Conservation (phyloP, 805 yeast genomes). For the Clavispora asparagi region DNA sequence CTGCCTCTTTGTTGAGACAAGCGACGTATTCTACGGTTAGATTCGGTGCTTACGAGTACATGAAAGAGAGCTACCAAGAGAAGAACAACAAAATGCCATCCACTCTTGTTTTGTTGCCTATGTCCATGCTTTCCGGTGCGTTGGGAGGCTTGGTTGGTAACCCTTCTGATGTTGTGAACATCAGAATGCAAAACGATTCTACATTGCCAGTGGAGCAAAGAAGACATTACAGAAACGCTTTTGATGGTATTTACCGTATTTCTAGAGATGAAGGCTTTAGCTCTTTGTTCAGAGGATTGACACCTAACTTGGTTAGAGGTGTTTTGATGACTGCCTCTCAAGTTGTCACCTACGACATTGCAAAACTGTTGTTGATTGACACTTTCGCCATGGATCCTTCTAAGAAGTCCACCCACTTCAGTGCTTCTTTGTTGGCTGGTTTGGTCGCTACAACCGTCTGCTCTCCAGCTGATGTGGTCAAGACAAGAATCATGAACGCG, state of each 20-base stretch:
- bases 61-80: constrained; percentile 50
- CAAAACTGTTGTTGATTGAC: constrained; percentile 56
- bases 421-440: constrained; percentile 78
- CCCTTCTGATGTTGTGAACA: constrained; percentile 83
- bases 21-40: constrained; percentile 84
- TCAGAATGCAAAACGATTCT: constrained; percentile 87
- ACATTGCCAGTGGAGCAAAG: constrained; percentile 58
- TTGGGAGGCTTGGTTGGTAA: constrained; percentile 83
- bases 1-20: constrained; percentile 79
- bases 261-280: constrained; percentile 52
- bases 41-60: constrained; percentile 77
- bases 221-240: constrained; percentile 70
- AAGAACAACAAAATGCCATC: constrained; percentile 44
- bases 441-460: constrained; percentile 87
- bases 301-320: constrained; percentile 76
- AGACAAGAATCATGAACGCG: constrained; percentile 81
- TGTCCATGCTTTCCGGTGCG: constrained; percentile 83
- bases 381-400: constrained; percentile 48
- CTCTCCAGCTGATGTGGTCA: constrained; percentile 88
- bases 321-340: constrained; percentile 87
- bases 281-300: constrained; percentile 66
- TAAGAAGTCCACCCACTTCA: constrained; percentile 66
- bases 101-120: constrained; percentile 58
- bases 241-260: constrained; percentile 68
- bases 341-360: constrained; percentile 80